Evolutionary conservation across 805 yeast species (phyloP), one percentile per base, ranked within the genome.

Genomic region (Crinitomyces ghanaensis): DNA sequence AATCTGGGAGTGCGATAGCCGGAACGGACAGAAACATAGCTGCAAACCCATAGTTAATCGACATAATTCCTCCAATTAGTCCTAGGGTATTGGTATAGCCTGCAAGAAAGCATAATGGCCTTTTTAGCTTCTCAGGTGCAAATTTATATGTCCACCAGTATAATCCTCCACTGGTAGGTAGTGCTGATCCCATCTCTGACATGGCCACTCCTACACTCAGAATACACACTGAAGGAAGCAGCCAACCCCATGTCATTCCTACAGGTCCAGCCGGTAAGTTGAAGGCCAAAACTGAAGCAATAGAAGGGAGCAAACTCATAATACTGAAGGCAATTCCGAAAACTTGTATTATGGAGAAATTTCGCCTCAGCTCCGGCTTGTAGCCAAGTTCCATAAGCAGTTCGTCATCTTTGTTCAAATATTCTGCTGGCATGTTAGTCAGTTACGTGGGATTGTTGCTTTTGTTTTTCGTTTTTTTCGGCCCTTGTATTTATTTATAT

Each of bases 151-250:
- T 71, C 75, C 79, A 74, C 53, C 69, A 73, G 49, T 75, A 79
- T 26, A 78, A 57, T 6, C 86, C 86, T 35, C 86, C 86, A 14
- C 79, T 70, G 1, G 86, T 77, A 18, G 88, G 86, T 42, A 74
- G 68, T 1, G 84, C 69, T 23, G 77, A 67, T 1, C 78, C 81
- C 40, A 76, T 53, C 45, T 76, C 78, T 4, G 80, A 63, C 74
- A 79, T 70, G 12, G 77, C 62, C 6, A 68, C 41, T 12, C 83
- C 84, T n/a, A 74, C 66, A 6, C 62, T 48, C 35, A 75, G 48
- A 36, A 77, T 73, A 44, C 74, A 71, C 7, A 61, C 38, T 4
- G 74, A 65, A 20, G 81, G 65, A 11, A 72, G 46, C 30, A 74
- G 53, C 86, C 88, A 79, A 30, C 82, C 79, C 86, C 86, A 78